These are phyloP conservation scores for Amanita subjunquillea DNA, from an alignment of 768 basidiomycete genomes.

Conservation along the genomic window DNA sequence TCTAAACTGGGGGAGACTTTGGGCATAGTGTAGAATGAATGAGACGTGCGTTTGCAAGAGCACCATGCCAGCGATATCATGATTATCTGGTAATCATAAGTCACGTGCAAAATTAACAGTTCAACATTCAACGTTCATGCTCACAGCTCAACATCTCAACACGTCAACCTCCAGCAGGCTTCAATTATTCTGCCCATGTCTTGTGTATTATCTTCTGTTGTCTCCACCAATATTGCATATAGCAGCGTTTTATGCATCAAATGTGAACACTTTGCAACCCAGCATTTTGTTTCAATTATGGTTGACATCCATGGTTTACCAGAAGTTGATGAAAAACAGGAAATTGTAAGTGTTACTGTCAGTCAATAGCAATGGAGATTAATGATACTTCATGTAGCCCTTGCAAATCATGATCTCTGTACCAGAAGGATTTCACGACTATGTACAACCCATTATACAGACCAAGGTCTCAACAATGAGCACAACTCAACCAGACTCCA, in stretches of 20 bases:
- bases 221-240: neutral
- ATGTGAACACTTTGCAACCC: neutral
- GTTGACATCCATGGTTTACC: neutral
- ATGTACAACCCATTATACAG: neutral
- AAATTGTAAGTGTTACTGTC: neutral
- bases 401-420: neutral
- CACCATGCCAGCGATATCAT: neutral
- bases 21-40: neutral
- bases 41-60: neutral
- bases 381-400: neutral
- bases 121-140: neutral
- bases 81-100: slow-evolving; percentile 3
- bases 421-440: neutral
- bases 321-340: neutral
- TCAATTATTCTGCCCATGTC: neutral
- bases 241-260: neutral
- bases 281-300: neutral
- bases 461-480: neutral
- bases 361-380: neutral
- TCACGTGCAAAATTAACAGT: neutral
- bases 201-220: neutral
- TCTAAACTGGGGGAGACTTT: neutral
- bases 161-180: neutral
- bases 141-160: neutral
- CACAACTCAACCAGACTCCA: neutral